These are phyloP conservation scores for Microcyclospora tardicrescens DNA, from an alignment of 2,329 filamentous ascomycete genomes.

Conservation along the genomic window DNA sequence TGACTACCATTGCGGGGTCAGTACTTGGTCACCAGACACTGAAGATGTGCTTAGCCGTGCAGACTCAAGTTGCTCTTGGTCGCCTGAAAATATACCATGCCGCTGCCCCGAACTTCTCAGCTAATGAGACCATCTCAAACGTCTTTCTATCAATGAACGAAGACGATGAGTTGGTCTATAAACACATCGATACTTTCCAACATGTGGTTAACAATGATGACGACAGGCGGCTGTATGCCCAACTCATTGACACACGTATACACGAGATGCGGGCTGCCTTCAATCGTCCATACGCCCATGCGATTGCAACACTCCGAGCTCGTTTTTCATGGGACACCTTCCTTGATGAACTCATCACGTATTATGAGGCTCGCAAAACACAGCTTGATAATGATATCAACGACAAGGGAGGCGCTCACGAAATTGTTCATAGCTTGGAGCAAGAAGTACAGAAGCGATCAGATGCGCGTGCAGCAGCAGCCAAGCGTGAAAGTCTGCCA, in stretches of 20 bases:
- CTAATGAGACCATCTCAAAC: constrained; percentile 9
- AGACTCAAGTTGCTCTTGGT: constrained; percentile 17
- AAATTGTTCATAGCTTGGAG: constrained; percentile 24
- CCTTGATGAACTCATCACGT: constrained; percentile 22
- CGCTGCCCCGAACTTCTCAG: constrained; percentile 8
- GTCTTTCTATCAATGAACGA: constrained; percentile 13
- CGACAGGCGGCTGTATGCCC: neutral
- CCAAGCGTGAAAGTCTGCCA: constrained; percentile 7
- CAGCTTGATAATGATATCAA: constrained; percentile 35
- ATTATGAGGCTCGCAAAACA: constrained; percentile 11
- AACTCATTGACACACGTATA: constrained; percentile 7
- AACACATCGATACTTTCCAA: constrained; percentile 8
- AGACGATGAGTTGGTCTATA: constrained; percentile 9
- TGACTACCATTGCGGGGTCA: constrained; percentile 12
- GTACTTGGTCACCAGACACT: constrained; percentile 8
- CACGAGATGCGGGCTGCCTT: constrained; percentile 6
- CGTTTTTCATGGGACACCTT: constrained; percentile 40
- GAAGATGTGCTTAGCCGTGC: constrained; percentile 12
- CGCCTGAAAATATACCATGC: constrained; percentile 9
- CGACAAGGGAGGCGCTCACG: constrained; percentile 30
- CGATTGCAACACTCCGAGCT: constrained; percentile 31
- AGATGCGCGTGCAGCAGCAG: constrained; percentile 4
- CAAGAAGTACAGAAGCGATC: constrained; percentile 14
- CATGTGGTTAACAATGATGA: constrained; percentile 4
- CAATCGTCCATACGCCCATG: constrained; percentile 17